Conservation (phyloP, 768 basidiomycete species). For the Pleurotus platypus region DNA sequence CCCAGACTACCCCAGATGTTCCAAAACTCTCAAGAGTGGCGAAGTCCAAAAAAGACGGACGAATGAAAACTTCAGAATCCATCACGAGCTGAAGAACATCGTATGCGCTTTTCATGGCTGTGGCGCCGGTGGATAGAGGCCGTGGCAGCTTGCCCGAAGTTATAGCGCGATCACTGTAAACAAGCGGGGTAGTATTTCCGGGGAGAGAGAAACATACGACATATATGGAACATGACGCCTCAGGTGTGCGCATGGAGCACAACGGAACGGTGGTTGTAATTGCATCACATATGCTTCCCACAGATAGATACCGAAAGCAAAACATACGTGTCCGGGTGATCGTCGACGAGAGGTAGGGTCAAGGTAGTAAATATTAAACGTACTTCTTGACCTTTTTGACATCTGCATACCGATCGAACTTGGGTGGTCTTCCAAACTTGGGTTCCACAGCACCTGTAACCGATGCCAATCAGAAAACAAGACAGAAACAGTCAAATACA, state of each 20-base stretch:
- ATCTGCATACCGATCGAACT: slow-evolving; percentile 52
- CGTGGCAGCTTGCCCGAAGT: slow-evolving; percentile 2
- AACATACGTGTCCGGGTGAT: background rate
- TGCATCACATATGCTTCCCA: background rate
- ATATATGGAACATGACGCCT: background rate
- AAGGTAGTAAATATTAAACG: slow-evolving; percentile 21
- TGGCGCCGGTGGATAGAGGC: background rate
- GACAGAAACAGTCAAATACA: slow-evolving; percentile 8
- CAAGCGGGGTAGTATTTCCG: slow-evolving; percentile 9
- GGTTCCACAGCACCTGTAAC: slow-evolving; percentile 45
- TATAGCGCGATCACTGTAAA: background rate
- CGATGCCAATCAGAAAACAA: slow-evolving; percentile 10
- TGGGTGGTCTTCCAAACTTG: slow-evolving; percentile 49
- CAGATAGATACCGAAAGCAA: slow-evolving; percentile 3
- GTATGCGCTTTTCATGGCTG: background rate
- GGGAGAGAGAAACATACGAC: slow-evolving; percentile 8
- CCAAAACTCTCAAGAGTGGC: background rate
- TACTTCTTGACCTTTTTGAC: slow-evolving; percentile 49
- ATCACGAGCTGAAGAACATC: background rate
- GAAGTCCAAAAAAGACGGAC: background rate
- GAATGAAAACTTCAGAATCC: background rate
- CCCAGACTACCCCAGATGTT: slow-evolving; percentile 6
- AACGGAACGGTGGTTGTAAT: background rate
- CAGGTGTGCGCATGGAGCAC: background rate
- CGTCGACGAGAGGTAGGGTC: background rate